Base-by-base conservation (phyloP, 306 rosid genomes). In the Casuarina equisetifolia region DNA sequence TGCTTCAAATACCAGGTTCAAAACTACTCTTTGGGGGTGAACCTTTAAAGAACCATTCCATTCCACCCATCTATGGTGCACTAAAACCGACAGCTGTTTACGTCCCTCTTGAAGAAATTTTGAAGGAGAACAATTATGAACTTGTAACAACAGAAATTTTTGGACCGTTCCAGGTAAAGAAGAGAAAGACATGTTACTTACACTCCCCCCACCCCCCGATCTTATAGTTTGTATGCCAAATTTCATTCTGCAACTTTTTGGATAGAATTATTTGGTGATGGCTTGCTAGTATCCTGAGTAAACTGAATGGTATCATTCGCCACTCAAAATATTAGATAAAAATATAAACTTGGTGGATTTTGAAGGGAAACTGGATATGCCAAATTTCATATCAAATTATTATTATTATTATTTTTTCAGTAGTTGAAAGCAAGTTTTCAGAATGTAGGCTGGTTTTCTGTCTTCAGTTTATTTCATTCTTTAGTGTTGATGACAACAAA, bases 91-190 rank as follows among this genome's bases (percentile, higher is more conserved):
- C 97, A 0, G 98, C 97, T 19, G 71, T 95, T 64, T 95, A 86
- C 82, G 86, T 92, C 83, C 99, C 99, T 9, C 89, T 95, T 15
- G 92, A 91, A 86, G 96, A 92, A 85, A 86, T 95, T 48, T 11
- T 92, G 89, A 92, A 92, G 85, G 90, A 78, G 25, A 84, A 83
- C 3, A 89, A 90, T 76, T 95, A 85, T 71, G 96, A 83, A 36
- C 97, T 92, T 32, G 99, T 87, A n/a, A 92, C 99, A 16, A 90
- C 59, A 81, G 99, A 95, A 85, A 91, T 95, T 49, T 95, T 95
- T 69, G 96, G 97, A 75, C 99, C 99, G 50, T 95, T 92, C 72
- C 97, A 95, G 96, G 97, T 95, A 88, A 86, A 36, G 10, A 51
- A 77, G 16, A 44, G 32, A 76, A 40, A 19, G 48, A 72, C 19